Base-by-base conservation (phyloP, 257 asterid genomes). In the Solanum ossicruentum region DNA sequence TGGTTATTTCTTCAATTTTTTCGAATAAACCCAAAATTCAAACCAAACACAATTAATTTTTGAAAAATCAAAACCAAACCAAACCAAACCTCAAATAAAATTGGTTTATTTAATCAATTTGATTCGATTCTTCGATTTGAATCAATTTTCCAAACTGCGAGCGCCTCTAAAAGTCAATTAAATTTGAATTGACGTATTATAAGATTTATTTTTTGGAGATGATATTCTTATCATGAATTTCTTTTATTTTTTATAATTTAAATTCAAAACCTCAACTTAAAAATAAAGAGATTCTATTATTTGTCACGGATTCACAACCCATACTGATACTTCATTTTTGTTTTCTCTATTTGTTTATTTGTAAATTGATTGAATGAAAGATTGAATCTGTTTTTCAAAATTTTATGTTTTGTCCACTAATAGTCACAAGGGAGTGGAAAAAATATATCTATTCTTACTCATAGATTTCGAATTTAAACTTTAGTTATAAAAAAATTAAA, bases 221-320 rank as follows among this genome's bases (percentile, higher is more conserved):
- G 6, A 13, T 3, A 0, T 2, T 65, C 0, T 20, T 0, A 58
- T 20, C 0, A 5, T n/a, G 0, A 3, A 0, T 58, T 58, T 0
- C 9, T 58, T 18, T 58, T 9, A 58, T n/a, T 58, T 2, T 6
- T 11, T 32, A 20, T 2, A 4, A 1, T 26, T 58, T 58, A 0
- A 9, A 58, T 58, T 2, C 26, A 58, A 58, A 20, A n/a, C 0
- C 4, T 4, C 8, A 6, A 0, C 26, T 63, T 6, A 65, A 65
- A 1, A 26, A 28, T 63, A 7, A 23, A 16, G 6, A 4, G 7
- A 65, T 26, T 13, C 20, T 12, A 26, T 28, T 5, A 26, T 65
- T 1, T 21, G 5, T 10, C 17, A 61, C 6, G 6, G 6, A 36
- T 36, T 36, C 6, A 36, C 41, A 10, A 21, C 5, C 7, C 18